Evolutionary conservation across 441 rosid genomes (phyloP).

Genomic region (Syzygium malaccense): DNA sequence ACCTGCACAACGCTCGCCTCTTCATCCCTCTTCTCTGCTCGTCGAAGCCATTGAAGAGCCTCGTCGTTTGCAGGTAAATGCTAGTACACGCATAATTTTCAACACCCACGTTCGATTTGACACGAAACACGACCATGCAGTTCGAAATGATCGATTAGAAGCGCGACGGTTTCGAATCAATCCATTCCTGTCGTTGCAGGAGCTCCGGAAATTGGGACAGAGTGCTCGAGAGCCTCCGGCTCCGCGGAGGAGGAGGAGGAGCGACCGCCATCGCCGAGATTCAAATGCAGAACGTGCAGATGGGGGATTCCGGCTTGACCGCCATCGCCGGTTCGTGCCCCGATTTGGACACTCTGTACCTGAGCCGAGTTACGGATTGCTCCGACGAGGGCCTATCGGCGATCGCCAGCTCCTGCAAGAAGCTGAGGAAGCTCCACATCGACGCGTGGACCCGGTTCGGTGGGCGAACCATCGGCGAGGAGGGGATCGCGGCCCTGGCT

Average conservation of each 20-base stretch:
- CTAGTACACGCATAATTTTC: not conserved
- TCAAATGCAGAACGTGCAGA: constrained; percentile 32
- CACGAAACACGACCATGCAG: not conserved
- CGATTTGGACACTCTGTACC: constrained; percentile 20
- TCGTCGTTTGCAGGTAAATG: constrained; percentile 14
- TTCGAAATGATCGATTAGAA: not conserved
- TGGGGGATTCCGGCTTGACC: constrained; percentile 28
- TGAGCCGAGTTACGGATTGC: constrained; percentile 27
- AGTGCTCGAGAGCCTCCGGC: constrained; percentile 16
- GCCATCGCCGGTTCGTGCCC: constrained; percentile 30
- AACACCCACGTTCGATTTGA: not conserved
- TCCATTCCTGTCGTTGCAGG: not conserved
- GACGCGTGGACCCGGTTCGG: constrained; percentile 38
- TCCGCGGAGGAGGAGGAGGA: not conserved
- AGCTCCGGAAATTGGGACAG: constrained; percentile 43
- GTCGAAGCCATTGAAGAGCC: constrained; percentile 14
- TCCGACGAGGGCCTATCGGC: constrained; percentile 27
- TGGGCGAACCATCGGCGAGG: constrained; percentile 29
- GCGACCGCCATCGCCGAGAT: constrained; percentile 22
- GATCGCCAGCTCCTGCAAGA: constrained; percentile 25
- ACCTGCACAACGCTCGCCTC: constrained; percentile 32
- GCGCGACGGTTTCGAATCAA: not conserved
- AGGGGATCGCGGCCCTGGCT: constrained; percentile 31
- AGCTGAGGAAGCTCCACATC: constrained; percentile 27
- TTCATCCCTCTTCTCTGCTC: constrained; percentile 21